Evolutionary conservation across 306 rosid species (phyloP).

Genomic region (Cicer chorassanicum): DNA sequence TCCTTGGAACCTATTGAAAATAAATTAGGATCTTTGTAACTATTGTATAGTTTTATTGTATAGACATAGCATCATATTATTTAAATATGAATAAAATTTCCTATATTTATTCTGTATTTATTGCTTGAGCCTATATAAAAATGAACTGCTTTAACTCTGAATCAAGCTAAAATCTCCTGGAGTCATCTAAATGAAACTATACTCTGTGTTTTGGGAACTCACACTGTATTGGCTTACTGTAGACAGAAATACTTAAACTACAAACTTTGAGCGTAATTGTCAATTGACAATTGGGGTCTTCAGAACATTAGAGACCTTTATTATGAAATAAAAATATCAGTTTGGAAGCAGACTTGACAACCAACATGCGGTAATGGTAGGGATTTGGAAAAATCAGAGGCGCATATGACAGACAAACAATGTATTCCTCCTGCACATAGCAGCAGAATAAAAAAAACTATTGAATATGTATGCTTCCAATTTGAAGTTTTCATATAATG

Average conservation of each 20-base stretch:
- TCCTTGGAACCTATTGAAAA: not conserved
- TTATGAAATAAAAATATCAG: not conserved
- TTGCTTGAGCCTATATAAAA: not conserved
- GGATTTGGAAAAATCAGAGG: conserved; percentile 2
- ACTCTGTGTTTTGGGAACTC: not conserved
- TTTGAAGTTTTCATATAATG: conserved; percentile 18
- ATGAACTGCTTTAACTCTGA: conserved; percentile 35
- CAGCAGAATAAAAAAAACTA: not conserved
- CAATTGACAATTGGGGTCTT: not conserved
- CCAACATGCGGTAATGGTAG: not conserved
- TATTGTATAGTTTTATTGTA: not conserved
- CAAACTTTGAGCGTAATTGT: conserved; percentile 15
- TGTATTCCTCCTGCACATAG: not conserved
- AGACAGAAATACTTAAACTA: not conserved
- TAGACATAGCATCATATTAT: not conserved
- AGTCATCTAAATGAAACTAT: conserved; percentile 43
- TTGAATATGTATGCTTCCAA: not conserved
- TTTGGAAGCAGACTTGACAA: conserved; percentile 1
- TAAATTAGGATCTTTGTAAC: not conserved
- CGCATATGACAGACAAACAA: not conserved
- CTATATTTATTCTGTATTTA: not conserved
- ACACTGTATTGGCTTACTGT: not conserved
- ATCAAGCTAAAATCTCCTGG: conserved; percentile 35
- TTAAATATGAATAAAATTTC: not conserved
- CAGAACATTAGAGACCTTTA: conserved; percentile 14